These are phyloP conservation scores for Trichoderma asperelloides DNA, from an alignment of 495 filamentous ascomycete genomes.

Conservation along the genomic window DNA sequence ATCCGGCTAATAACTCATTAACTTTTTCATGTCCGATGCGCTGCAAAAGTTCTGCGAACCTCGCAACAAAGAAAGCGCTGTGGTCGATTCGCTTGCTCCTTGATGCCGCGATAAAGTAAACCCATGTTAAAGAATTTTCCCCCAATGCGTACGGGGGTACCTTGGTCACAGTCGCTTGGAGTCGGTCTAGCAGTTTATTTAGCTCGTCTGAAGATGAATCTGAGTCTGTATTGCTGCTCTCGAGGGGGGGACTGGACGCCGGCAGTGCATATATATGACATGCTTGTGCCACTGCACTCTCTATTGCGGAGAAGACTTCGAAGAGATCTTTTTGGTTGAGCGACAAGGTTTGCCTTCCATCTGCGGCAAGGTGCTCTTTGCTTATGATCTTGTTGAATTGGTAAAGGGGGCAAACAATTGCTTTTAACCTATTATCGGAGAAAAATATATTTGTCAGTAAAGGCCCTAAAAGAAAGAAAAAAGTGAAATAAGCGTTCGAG, in stretches of 20 bases:
- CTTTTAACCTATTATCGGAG: neutral
- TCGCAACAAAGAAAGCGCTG: neutral
- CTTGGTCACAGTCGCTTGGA: neutral
- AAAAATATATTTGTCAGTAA: neutral
- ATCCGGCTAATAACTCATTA: neutral
- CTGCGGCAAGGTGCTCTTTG: neutral
- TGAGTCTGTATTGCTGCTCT: neutral
- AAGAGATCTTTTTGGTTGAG: neutral
- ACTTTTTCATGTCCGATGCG: neutral
- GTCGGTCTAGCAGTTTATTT: neutral
- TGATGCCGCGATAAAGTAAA: neutral
- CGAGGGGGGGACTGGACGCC: neutral
- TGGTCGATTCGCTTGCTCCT: neutral
- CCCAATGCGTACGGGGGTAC: neutral
- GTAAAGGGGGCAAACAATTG: neutral
- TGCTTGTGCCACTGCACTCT: neutral
- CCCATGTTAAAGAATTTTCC: conserved; percentile 2
- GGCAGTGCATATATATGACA: neutral
- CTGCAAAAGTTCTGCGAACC: neutral
- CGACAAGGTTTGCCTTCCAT: neutral
- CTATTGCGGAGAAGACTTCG: neutral
- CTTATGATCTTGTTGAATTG: neutral
- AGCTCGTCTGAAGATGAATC: neutral
- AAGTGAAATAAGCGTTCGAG: neutral
- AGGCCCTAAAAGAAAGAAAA: neutral